A percentile compares a stretch with the other conserved stretches of the same genome.
phyloP scores from a whole-genome alignment of 371 early-diverging fungal genomes.

The Basidiobolus meristosporus region DNA sequence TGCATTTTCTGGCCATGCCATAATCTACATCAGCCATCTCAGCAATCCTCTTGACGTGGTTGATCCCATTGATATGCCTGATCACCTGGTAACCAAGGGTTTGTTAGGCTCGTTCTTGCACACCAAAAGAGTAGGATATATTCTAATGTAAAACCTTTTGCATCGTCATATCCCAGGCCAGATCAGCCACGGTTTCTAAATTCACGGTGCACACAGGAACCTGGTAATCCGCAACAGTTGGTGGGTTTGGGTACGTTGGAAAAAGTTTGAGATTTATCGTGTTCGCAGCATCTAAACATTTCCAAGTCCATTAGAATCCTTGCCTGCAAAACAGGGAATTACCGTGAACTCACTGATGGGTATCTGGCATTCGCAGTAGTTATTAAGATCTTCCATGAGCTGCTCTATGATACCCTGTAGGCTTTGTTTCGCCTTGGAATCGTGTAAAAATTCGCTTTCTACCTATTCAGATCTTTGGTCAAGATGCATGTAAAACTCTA shows the following conservation, averaged over 20 bases:
- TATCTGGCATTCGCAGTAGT: conserved; percentile 72
- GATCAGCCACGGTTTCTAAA: conserved; percentile 36
- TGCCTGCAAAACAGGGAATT: not conserved
- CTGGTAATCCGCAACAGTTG: conserved; percentile 54
- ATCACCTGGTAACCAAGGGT: conserved; percentile 15
- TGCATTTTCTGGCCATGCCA: conserved; percentile 43
- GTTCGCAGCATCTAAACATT: conserved; percentile 23
- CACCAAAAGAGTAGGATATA: not conserved
- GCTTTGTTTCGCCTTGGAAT: conserved; percentile 7
- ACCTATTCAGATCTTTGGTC: too few relatives aligned
- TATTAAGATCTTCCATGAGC: conserved; percentile 65
- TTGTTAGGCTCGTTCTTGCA: not conserved
- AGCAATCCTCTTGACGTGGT: conserved; percentile 50
- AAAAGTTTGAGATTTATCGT: conserved; percentile 72
- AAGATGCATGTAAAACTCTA: not conserved
- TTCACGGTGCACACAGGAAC: conserved; percentile 64
- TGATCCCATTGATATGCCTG: conserved; percentile 58
- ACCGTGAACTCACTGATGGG: conserved; percentile 40
- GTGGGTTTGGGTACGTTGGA: conserved; percentile 56
- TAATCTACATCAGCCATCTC: conserved; percentile 55
- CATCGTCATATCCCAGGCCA: conserved; percentile 73
- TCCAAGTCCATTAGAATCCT: not conserved
- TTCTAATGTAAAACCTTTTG: conserved; percentile 20
- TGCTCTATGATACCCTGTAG: conserved; percentile 71
- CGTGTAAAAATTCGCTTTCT: conserved; percentile 48